phyloP scores from a whole-genome alignment of 441 rosid species.

The Bruguiera hainesii region DNA sequence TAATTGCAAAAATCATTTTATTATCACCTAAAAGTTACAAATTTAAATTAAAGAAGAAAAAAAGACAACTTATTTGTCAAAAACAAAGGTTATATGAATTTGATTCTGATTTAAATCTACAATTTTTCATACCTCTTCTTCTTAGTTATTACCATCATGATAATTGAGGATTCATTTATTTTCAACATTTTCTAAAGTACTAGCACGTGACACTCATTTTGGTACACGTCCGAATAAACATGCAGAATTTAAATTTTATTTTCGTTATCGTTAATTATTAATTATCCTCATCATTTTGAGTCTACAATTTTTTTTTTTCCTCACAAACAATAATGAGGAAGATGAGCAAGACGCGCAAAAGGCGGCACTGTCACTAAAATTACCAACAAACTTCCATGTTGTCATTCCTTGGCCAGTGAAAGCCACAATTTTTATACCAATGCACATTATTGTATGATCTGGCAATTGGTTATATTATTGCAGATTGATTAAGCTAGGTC shows the following conservation, averaged over 20 bases:
- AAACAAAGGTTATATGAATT: background rate
- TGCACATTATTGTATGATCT: background rate
- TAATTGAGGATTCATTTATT: no score
- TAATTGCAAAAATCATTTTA: background rate
- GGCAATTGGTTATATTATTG: background rate
- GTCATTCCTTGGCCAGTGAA: constrained; percentile 36
- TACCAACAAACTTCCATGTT: constrained; percentile 36
- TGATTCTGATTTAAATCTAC: background rate
- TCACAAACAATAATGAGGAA: constrained; percentile 6
- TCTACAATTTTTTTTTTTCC: background rate
- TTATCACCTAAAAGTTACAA: no score
- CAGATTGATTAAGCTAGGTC: constrained; percentile 3
- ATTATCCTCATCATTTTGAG: background rate
- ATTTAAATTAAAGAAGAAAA: background rate
- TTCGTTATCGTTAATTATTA: background rate
- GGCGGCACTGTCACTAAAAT: constrained; percentile 43
- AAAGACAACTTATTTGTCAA: background rate
- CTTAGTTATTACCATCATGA: no score
- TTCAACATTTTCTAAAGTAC: background rate
- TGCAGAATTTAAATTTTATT: background rate
- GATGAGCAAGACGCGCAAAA: constrained; percentile 15
- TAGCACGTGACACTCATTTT: constrained; percentile 9
- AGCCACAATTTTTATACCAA: background rate
- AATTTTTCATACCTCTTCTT: background rate
- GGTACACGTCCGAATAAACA: background rate